phyloP scores from a whole-genome alignment of 306 rosid genomes.

The Begonia fuchsioides region DNA sequence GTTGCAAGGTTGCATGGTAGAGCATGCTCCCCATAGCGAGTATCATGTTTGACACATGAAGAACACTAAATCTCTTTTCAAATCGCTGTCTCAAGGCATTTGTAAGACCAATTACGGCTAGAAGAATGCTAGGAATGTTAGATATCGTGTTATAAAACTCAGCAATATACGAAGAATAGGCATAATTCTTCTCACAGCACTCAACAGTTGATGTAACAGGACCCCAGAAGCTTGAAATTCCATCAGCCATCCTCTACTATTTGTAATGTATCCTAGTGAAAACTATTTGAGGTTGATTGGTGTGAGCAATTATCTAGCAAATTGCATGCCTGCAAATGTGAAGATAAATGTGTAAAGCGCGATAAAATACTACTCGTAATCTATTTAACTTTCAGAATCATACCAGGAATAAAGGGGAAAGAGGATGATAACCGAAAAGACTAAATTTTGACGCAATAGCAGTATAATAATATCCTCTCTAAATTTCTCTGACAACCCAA shows the following conservation, averaged over 20 bases:
- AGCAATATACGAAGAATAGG: constrained; percentile 64
- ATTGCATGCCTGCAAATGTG: too few species aligned
- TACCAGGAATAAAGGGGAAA: too few species aligned
- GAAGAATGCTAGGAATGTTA: constrained; percentile 60
- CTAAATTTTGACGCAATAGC: too few species aligned
- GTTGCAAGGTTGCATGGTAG: constrained; percentile 85
- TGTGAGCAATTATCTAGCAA: too few species aligned
- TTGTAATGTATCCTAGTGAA: too few species aligned
- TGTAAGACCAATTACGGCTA: constrained; percentile 84
- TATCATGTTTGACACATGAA: constrained; percentile 74
- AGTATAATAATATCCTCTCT: too few species aligned
- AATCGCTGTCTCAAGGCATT: constrained; percentile 70
- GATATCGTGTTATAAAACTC: constrained; percentile 83
- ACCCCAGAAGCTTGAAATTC: constrained; percentile 77
- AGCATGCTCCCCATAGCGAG: constrained; percentile 85
- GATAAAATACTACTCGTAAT: too few species aligned
- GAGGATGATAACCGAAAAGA: too few species aligned
- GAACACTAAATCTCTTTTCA: constrained; percentile 90
- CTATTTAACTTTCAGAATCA: too few species aligned
- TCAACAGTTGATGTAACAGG: constrained; percentile 76
- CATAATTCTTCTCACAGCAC: constrained; percentile 74
- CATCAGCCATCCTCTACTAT: constrained; percentile 44
- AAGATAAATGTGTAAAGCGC: too few species aligned
- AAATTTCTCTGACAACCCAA: too few species aligned
- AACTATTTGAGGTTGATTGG: too few species aligned